Evolutionary conservation across 2,329 filamentous ascomycete species (phyloP).

Genomic region (Emericellopsis cladophorae): DNA sequence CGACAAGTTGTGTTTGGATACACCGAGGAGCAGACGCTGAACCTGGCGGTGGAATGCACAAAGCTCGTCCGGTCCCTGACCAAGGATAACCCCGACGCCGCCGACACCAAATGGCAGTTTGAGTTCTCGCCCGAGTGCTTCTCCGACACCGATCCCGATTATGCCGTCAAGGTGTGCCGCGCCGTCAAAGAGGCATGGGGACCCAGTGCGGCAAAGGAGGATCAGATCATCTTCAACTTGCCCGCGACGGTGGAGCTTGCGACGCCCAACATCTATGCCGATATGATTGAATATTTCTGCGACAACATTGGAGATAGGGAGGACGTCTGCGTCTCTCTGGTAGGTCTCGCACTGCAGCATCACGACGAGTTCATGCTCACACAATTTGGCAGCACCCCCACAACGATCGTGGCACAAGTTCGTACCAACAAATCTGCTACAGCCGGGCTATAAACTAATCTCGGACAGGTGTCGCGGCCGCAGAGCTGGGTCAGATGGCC

Average conservation of each 20-base stretch:
- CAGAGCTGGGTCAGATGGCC: constrained; percentile 91
- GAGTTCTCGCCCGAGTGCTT: constrained; percentile 84
- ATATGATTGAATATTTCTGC: constrained; percentile 95
- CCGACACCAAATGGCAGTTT: constrained; percentile 58
- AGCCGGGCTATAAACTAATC: too few relatives aligned
- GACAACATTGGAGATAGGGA: constrained; percentile 71
- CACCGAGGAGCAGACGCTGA: constrained; percentile 68
- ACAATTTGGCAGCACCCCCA: constrained; percentile 52
- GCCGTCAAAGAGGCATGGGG: constrained; percentile 92
- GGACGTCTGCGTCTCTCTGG: constrained; percentile 73
- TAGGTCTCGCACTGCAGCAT: too few relatives aligned
- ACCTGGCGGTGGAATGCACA: constrained; percentile 73
- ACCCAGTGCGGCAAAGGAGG: constrained; percentile 52
- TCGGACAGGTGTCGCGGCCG: constrained; percentile 58
- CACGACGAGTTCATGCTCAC: too few relatives aligned
- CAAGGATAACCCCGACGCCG: constrained; percentile 54
- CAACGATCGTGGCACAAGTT: constrained; percentile 72
- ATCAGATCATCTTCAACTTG: constrained; percentile 87
- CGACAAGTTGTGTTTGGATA: constrained; percentile 82
- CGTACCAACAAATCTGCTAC: too few relatives aligned
- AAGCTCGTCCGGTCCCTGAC: constrained; percentile 81
- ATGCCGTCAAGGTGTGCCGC: constrained; percentile 71
- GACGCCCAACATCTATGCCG: constrained; percentile 90
- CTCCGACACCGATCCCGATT: constrained; percentile 80
- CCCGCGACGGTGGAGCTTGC: constrained; percentile 80